Base-by-base conservation (phyloP, 2,329 filamentous ascomycete species). In the Phoma sp. region DNA sequence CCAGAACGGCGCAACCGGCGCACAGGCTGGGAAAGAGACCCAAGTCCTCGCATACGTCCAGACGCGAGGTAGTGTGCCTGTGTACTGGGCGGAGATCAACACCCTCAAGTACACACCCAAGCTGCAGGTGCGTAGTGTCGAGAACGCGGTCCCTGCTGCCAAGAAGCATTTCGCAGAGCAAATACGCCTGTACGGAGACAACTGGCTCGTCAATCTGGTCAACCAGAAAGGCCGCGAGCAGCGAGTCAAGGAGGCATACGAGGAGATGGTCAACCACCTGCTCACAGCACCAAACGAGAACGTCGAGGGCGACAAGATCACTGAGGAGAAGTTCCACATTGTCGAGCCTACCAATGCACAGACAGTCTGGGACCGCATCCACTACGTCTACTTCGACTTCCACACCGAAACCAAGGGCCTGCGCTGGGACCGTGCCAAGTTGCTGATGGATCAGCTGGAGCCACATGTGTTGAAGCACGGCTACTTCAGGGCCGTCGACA, bases 331-430 rank as follows among this genome's bases (percentile, higher is more conserved):
- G 74, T 89, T 96, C 74, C 89, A 88, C 68, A 81, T 88, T 27
- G 85, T 96, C 60, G 90, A 96, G 71, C 81, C 86, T 21, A 67
- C 78, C 13, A 74, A 85, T 40, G 80, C 80, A 43, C 80, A 80
- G 54, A 84, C 89, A 60, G 81, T 87, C 60, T 90, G 90, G 74
- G 93, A 97, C 74, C 88, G 88, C 39, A 80, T 99, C 39, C 94
- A 99, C 78, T 99, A 99, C 76, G 79, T 98, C 67, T 99, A 98
- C 80, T 99, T 99, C 73, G 95, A 99, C 78, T 99, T 96, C 76
- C 96, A 99, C 80, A 92, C 89, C 71, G 95, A 99, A 78, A 99
- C 96, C 44, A 97, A 97, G 78, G 94, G 94, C 33, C 83, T 97
- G 68, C 88, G 90, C 70, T 96, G 95, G 90, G 89, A 99, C 74